Percentiles rank a stretch among this genome's conserved stretches.
Evolutionary conservation across 176 grass and related monocot species (phyloP).

Genomic region (Aegilops longissima): DNA sequence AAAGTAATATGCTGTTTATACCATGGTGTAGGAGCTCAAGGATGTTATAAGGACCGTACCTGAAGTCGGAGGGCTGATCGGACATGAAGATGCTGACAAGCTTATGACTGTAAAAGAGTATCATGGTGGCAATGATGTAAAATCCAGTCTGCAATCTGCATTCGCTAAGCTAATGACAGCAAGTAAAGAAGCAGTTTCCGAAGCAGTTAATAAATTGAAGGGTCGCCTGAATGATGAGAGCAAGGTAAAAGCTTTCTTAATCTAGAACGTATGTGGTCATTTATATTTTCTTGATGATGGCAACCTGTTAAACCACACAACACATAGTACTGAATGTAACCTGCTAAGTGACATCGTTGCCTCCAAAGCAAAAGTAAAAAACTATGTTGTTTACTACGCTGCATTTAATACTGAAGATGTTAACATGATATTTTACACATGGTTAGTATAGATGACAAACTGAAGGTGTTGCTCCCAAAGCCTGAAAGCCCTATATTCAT

Average conservation of each 20-base stretch:
- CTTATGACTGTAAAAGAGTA: conserved; percentile 42
- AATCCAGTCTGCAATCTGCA: conserved; percentile 47
- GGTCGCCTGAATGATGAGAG: conserved; percentile 56
- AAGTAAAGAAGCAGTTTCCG: conserved; percentile 58
- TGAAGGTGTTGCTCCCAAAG: not conserved
- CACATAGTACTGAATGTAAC: not conserved
- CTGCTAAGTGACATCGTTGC: not conserved
- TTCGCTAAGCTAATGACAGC: conserved; percentile 78
- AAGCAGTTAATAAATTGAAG: conserved; percentile 60
- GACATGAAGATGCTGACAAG: conserved; percentile 49
- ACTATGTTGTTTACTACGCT: not conserved
- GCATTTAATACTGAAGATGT: not conserved
- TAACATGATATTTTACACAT: not conserved
- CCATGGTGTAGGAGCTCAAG: conserved; percentile 66
- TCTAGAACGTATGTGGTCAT: not conserved
- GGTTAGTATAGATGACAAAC: not conserved
- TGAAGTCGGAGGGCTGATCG: conserved; percentile 62
- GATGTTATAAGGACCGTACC: conserved; percentile 71
- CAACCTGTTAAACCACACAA: not conserved
- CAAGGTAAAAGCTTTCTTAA: conserved; percentile 52
- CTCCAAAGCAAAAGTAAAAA: conserved; percentile 8
- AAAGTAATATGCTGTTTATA: conserved; percentile 9
- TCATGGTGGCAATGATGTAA: conserved; percentile 42
- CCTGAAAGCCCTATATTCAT: not conserved
- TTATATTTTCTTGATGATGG: conserved; percentile 5